Conservation (phyloP, 2,329 filamentous ascomycete genomes). For the Tolypocladium cylindrosporum region DNA sequence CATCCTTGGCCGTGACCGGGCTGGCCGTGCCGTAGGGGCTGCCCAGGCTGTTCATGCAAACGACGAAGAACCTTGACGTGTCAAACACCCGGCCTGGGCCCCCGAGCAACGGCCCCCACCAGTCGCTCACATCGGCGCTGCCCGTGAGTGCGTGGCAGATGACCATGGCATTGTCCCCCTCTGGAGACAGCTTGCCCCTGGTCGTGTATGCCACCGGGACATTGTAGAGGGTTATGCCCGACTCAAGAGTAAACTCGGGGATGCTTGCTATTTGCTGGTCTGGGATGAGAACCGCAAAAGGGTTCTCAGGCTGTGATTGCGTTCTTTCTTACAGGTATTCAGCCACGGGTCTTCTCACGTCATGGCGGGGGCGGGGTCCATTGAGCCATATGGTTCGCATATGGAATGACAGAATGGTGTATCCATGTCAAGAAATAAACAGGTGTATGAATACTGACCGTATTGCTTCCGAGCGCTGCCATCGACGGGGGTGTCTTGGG, state of each 20-base stretch:
- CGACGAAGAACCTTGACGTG: slow-evolving; percentile 71
- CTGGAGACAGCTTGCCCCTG: slow-evolving; percentile 47
- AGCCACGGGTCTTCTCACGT: slow-evolving; percentile 36
- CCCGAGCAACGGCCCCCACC: slow-evolving; percentile 78
- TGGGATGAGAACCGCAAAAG: slow-evolving; percentile 75
- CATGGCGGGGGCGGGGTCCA: neutral
- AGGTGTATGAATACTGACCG: slow-evolving; percentile 14
- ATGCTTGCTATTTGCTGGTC: slow-evolving; percentile 82
- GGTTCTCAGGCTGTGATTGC: slow-evolving; percentile 75
- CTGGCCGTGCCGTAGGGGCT: slow-evolving; percentile 84
- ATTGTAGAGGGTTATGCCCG: slow-evolving; percentile 74
- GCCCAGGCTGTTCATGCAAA: slow-evolving; percentile 78
- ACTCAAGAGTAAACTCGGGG: slow-evolving; percentile 86
- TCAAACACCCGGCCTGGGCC: slow-evolving; percentile 73
- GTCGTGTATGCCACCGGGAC: slow-evolving; percentile 60
- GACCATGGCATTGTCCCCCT: slow-evolving; percentile 59
- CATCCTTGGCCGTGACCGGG: slow-evolving; percentile 80
- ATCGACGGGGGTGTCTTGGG: slow-evolving; percentile 10
- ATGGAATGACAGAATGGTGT: neutral
- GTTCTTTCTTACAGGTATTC: slow-evolving; percentile 58
- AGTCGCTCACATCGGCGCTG: slow-evolving; percentile 75
- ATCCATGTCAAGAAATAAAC: neutral
- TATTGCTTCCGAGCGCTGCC: slow-evolving; percentile 13
- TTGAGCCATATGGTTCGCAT: neutral
- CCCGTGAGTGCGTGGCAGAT: slow-evolving; percentile 80